Base-by-base conservation (phyloP, 169 alveolate genomes). In the Cryptosporidium parvum region DNA sequence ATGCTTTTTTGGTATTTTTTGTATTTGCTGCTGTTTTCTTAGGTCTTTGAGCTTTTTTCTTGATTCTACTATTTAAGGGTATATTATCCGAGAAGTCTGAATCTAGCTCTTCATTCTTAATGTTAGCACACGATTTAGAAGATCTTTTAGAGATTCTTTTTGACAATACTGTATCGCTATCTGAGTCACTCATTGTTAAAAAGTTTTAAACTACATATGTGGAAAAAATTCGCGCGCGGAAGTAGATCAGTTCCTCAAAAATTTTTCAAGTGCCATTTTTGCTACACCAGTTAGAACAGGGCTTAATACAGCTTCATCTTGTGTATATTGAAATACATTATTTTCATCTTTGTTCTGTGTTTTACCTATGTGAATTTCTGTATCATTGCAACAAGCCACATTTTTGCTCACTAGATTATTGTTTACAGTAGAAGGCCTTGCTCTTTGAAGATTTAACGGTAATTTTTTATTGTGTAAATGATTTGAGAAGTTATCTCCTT, bases 191-290 rank as follows among this genome's bases (percentile, higher is more conserved):
- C 87, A 80, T 80, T n/a, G 16, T 56, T 31, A 53, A 3, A 21
- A 10, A 59, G 1, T 59, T 26, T 4, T 21, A 80, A 80, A n/a
- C 16, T 59, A 35, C 52, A 61, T 21, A 33, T 37, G 35, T 42
- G 75, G 52, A 42, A 71, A 51, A n/a, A 52, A 23, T 35, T 35
- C 3, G 21, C 37, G 29, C 62, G 62, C 61, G 39, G 16, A 65
- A 65, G 26, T 65, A 7, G 16, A 44, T 35, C 65, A 61, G 4
- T 80, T 62, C 5, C 48, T 61, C 29, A 61, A 35, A 39, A 62
- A 80, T 42, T 80, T 80, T 18, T 80, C 80, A 21, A 80, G 61
- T 80, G 87, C 87, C 87, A 80, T 80, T 52, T 42, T 80, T 44
- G 87, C 87, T 18, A 80, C 87, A 12, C 75, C 75, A 39, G 87